phyloP scores from a whole-genome alignment of 768 basidiomycete genomes.

The Calocera viscosa region DNA sequence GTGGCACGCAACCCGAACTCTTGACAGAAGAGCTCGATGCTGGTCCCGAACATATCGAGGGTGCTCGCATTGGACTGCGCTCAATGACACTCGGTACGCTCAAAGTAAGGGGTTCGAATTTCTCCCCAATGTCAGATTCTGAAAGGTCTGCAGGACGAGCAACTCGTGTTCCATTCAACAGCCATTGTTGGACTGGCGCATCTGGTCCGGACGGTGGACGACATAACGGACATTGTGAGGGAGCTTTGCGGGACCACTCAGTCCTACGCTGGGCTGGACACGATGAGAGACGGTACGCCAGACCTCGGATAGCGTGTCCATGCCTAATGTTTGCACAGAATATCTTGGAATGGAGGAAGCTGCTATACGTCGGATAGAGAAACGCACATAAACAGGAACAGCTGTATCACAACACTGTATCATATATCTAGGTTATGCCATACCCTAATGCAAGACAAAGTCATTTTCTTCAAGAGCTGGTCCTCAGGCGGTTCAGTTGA shows the following conservation, averaged over 20 bases:
- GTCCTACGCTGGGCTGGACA: background rate
- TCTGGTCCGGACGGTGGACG: background rate
- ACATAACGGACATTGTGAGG: background rate
- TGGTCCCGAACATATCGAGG: background rate
- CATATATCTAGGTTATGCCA: no score
- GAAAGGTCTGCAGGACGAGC: background rate
- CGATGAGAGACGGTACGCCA: background rate
- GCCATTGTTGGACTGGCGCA: background rate
- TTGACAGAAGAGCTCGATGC: background rate
- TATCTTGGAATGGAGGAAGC: slow-evolving; percentile 7
- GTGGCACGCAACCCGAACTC: background rate
- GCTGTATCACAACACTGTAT: no score
- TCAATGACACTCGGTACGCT: background rate
- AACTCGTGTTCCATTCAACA: slow-evolving; percentile 3
- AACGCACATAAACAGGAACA: background rate
- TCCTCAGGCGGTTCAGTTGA: no score
- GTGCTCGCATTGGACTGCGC: background rate
- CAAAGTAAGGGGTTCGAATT: background rate
- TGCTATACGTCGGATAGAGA: background rate
- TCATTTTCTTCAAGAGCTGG: no score
- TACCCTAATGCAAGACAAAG: no score
- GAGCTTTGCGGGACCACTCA: background rate
- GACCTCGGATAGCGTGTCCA: background rate
- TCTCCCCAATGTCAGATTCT: background rate
- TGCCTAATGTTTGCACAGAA: background rate